Percentiles rank a stretch among this genome's conserved stretches.
phyloP scores from a whole-genome alignment of 169 alveolate species.

The Plasmodium coatneyi region DNA sequence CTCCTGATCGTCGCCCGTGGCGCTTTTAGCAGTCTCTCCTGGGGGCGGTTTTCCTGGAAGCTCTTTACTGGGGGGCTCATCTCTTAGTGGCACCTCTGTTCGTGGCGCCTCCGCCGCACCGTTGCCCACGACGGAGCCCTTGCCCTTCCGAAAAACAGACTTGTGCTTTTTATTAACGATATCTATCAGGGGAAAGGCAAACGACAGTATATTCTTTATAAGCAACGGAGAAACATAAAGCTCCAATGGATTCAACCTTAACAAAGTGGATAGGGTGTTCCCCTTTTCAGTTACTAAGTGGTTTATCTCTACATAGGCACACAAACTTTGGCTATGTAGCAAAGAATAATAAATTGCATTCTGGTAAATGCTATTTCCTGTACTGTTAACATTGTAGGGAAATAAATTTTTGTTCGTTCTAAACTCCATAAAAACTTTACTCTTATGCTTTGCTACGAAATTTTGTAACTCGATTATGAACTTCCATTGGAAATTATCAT shows the following conservation, averaged over 20 bases:
- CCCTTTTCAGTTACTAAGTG: constrained; percentile 74
- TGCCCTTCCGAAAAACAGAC: background rate
- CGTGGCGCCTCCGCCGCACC: background rate
- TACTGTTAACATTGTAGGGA: constrained; percentile 9
- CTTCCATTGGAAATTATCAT: constrained; percentile 81
- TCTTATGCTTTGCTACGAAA: constrained; percentile 75
- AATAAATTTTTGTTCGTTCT: constrained; percentile 36
- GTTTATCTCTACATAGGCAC: constrained; percentile 73
- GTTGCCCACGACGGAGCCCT: background rate
- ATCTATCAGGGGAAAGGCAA: constrained; percentile 66
- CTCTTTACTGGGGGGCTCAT: background rate
- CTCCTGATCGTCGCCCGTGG: constrained; percentile 4
- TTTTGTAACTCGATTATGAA: constrained; percentile 77
- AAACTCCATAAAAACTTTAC: constrained; percentile 71
- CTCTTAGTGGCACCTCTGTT: background rate
- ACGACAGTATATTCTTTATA: constrained; percentile 76
- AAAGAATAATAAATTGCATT: constrained; percentile 64
- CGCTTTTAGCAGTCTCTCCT: background rate
- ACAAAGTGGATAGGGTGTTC: constrained; percentile 58
- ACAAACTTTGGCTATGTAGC: constrained; percentile 66
- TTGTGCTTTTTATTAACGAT: constrained; percentile 26
- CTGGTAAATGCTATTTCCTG: constrained; percentile 23
- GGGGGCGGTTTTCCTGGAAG: constrained; percentile 5
- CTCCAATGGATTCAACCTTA: constrained; percentile 58
- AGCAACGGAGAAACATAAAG: constrained; percentile 66